Evolutionary conservation across 768 basidiomycete genomes (phyloP).

Genomic region (Ramaria sp.): DNA sequence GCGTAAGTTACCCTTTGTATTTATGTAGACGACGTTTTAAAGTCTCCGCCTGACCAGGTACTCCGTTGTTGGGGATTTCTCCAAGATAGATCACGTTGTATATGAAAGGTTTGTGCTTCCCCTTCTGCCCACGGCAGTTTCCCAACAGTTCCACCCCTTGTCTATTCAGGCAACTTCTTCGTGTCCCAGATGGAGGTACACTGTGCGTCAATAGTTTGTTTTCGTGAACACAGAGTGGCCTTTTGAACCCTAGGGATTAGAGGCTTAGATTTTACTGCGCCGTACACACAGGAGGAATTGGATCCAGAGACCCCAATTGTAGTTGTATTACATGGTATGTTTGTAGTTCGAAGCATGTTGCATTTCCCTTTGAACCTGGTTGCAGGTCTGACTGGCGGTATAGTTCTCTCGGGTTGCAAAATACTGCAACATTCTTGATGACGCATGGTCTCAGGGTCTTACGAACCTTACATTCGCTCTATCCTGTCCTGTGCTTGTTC

Average conservation of each 20-base stretch:
- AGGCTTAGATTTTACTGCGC: slow-evolving; percentile 49
- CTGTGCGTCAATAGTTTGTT: slow-evolving; percentile 30
- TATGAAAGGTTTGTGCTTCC: slow-evolving; percentile 37
- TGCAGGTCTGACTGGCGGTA: slow-evolving; percentile 29
- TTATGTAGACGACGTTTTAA: background rate
- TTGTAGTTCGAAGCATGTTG: background rate
- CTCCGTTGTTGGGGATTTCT: slow-evolving; percentile 49
- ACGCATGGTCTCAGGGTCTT: slow-evolving; percentile 43
- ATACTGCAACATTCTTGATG: slow-evolving; percentile 23
- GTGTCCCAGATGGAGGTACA: slow-evolving; percentile 51
- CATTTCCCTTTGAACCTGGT: background rate
- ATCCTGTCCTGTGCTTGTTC: slow-evolving; percentile 65
- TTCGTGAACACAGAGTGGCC: background rate
- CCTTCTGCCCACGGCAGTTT: slow-evolving; percentile 11
- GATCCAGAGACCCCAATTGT: slow-evolving; percentile 32
- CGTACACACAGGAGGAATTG: slow-evolving; percentile 16
- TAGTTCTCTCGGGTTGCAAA: slow-evolving; percentile 5
- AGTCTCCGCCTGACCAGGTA: slow-evolving; percentile 19
- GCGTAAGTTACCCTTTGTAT: slow-evolving; percentile 14
- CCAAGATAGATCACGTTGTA: slow-evolving; percentile 39
- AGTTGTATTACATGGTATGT: slow-evolving; percentile 28
- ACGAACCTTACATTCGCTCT: slow-evolving; percentile 84
- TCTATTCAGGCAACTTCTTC: slow-evolving; percentile 33
- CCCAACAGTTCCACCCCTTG: background rate
- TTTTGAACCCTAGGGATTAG: slow-evolving; percentile 23